Evolutionary conservation across 208 protist species (phyloP).

Genomic region (Leishmania gerbilli): DNA sequence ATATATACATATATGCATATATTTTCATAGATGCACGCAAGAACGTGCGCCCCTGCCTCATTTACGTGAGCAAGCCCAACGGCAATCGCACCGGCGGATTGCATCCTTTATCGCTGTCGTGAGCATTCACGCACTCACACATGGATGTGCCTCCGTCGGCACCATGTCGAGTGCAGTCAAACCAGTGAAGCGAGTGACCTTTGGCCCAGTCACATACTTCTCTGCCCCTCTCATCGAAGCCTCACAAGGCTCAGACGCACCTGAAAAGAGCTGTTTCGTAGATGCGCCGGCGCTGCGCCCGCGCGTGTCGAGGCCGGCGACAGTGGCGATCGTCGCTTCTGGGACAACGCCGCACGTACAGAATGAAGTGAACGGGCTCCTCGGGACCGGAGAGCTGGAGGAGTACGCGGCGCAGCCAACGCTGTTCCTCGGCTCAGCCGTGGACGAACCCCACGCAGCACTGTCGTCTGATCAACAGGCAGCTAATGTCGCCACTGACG

Average conservation of each 20-base stretch:
- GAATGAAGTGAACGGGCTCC: not conserved
- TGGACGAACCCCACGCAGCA: not conserved
- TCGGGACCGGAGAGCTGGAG: not conserved
- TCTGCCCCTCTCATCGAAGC: not conserved
- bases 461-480: not conserved
- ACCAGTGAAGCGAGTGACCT: conserved; percentile 14
- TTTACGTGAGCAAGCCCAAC: not conserved
- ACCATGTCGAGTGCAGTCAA: not conserved
- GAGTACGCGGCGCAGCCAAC: not conserved
- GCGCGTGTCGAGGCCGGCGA: not conserved
- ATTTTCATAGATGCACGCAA: not conserved
- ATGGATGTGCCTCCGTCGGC: no score
- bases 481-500: not conserved
- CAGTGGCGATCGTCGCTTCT: not conserved
- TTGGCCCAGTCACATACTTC: conserved; percentile 12
- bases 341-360: not conserved
- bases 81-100: not conserved
- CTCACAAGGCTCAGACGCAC: not conserved
- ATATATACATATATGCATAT: not conserved
- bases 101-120: not conserved
- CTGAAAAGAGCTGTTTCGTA: not conserved
- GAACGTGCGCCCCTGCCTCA: not conserved
- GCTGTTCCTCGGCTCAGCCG: not conserved
- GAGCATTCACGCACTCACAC: no score
- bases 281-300: not conserved